These are phyloP conservation scores for Trichosanthes cucumerina DNA, from an alignment of 306 rosid genomes.

Conservation along the genomic window DNA sequence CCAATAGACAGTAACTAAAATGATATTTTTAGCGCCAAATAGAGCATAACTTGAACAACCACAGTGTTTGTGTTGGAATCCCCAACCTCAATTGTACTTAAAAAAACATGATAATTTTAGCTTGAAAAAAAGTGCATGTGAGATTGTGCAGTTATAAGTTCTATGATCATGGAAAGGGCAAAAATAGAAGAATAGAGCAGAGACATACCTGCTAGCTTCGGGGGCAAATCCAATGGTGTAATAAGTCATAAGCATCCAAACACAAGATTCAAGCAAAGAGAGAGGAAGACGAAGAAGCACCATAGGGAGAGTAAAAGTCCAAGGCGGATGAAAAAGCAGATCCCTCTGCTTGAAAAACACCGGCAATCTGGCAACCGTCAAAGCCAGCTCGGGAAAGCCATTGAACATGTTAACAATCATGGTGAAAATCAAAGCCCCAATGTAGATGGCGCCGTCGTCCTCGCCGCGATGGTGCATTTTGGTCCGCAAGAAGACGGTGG, in stretches of 20 bases:
- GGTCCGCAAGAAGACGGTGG: constrained; percentile 57
- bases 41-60: too few species aligned
- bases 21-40: too few species aligned
- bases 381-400: constrained; percentile 54
- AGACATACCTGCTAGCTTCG: constrained; percentile 30
- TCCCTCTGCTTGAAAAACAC: constrained; percentile 87
- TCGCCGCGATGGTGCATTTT: constrained; percentile 37
- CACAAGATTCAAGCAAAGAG: constrained; percentile 37
- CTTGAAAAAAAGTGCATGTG: too few species aligned
- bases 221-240: constrained; percentile 40
- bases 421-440: constrained; percentile 51
- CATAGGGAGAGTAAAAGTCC: constrained; percentile 73
- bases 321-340: constrained; percentile 73
- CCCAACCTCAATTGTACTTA: too few species aligned
- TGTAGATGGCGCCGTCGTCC: constrained; percentile 38
- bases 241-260: constrained; percentile 39
- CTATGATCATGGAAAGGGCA: too few species aligned
- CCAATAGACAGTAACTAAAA: too few species aligned
- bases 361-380: constrained; percentile 64
- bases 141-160: too few species aligned
- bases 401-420: constrained; percentile 61
- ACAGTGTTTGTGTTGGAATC: too few species aligned
- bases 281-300: constrained; percentile 48
- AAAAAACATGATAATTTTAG: too few species aligned
- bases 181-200: neutral